Percentiles rank a stretch among this genome's conserved stretches.
Conservation (phyloP, 2,329 filamentous ascomycete genomes). For the Blastomyces percursus region DNA sequence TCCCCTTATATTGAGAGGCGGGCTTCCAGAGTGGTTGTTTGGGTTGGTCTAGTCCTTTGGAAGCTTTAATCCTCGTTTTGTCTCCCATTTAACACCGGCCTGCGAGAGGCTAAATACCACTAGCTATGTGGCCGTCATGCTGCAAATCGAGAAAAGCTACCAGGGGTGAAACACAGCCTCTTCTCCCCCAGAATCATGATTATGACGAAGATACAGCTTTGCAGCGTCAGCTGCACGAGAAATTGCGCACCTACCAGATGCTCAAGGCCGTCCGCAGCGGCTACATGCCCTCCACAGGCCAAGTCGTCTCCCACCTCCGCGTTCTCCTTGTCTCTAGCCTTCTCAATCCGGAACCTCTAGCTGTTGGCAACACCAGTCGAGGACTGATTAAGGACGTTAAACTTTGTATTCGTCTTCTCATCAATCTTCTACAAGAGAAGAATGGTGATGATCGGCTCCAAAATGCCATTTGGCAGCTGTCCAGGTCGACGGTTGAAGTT, state of each 20-base stretch:
- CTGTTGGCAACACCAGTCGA: slow-evolving; percentile 67
- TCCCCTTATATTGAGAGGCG: not conserved
- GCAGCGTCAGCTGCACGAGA: slow-evolving; percentile 70
- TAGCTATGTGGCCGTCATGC: slow-evolving; percentile 53
- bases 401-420: slow-evolving; percentile 66
- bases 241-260: slow-evolving; percentile 92
- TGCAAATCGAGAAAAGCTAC: slow-evolving; percentile 39
- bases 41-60: not conserved
- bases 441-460: slow-evolving; percentile 78
- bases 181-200: slow-evolving; percentile 56
- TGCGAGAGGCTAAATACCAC: not conserved
- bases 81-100: not conserved
- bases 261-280: slow-evolving; percentile 67
- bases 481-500: slow-evolving; percentile 59
- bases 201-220: slow-evolving; percentile 55
- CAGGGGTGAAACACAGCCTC: slow-evolving; percentile 59
- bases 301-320: slow-evolving; percentile 66
- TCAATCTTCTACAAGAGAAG: slow-evolving; percentile 71
- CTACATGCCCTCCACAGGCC: slow-evolving; percentile 86
- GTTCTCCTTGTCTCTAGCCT: slow-evolving; percentile 67
- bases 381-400: slow-evolving; percentile 60
- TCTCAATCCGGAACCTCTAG: slow-evolving; percentile 60
- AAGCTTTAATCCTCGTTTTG: not conserved
- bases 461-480: slow-evolving; percentile 78
- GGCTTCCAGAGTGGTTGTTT: not conserved